phyloP scores from a whole-genome alignment of 805 yeast genomes.

The Teunomyces barrocoloradensis region DNA sequence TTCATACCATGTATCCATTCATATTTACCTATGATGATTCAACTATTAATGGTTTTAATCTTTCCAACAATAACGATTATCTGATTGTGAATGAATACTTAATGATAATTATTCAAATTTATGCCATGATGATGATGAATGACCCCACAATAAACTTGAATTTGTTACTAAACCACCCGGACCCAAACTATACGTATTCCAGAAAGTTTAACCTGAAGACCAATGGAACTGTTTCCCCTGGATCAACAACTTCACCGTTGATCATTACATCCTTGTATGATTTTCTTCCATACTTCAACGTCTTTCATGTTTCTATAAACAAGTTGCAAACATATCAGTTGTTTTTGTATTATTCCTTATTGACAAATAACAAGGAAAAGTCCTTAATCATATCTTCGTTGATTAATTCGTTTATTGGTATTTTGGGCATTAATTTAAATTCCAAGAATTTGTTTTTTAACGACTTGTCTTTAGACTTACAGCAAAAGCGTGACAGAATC shows the following conservation, averaged over 20 bases:
- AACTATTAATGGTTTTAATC: slow-evolving; percentile 47
- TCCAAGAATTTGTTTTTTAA: slow-evolving; percentile 43
- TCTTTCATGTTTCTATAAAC: slow-evolving; percentile 44
- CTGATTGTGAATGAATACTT: slow-evolving; percentile 40
- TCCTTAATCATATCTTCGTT: slow-evolving; percentile 36
- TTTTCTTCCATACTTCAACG: slow-evolving; percentile 48
- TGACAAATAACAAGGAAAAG: slow-evolving; percentile 42
- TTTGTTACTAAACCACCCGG: slow-evolving; percentile 35
- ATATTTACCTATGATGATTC: slow-evolving; percentile 47
- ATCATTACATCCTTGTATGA: slow-evolving; percentile 40
- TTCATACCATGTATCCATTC: slow-evolving; percentile 47
- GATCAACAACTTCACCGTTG: slow-evolving; percentile 10
- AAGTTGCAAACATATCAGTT: slow-evolving; percentile 51
- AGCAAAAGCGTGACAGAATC: slow-evolving; percentile 38
- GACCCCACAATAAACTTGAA: slow-evolving; percentile 45
- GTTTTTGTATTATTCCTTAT: slow-evolving; percentile 47
- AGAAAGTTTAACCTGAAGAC: slow-evolving; percentile 3
- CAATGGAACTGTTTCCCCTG: slow-evolving; percentile 1
- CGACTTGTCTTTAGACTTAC: slow-evolving; percentile 40
- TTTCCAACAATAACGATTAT: slow-evolving; percentile 40
- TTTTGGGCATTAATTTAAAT: slow-evolving; percentile 42
- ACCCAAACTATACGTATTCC: slow-evolving; percentile 26
- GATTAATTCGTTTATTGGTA: slow-evolving; percentile 43
- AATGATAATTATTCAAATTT: slow-evolving; percentile 46
- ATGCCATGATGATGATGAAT: slow-evolving; percentile 52